A percentile compares a stretch with the other conserved stretches of the same genome.
Evolutionary conservation across 768 basidiomycete genomes (phyloP).

Genomic region (Omphalotus guepiniiformis): DNA sequence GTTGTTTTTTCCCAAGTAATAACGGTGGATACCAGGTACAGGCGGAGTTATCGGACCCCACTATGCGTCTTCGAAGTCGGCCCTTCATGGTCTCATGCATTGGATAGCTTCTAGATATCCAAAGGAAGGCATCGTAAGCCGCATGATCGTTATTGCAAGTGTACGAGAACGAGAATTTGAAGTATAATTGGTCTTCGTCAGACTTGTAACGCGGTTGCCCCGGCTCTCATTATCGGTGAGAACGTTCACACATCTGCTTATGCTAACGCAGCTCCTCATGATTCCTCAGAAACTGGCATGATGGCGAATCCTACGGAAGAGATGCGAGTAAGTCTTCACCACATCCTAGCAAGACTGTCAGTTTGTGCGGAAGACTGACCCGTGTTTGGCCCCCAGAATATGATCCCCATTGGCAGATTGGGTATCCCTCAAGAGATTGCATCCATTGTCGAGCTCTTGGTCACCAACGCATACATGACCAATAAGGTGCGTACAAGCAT

Average conservation of each 20-base stretch:
- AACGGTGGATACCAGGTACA: constrained; percentile 25
- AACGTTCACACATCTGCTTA: no score
- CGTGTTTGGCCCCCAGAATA: constrained; percentile 24
- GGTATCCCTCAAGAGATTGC: constrained; percentile 49
- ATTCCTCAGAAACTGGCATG: constrained; percentile 41
- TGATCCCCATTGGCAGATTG: constrained; percentile 47
- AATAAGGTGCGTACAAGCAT: constrained; percentile 39
- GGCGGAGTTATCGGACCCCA: constrained; percentile 55
- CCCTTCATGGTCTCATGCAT: constrained; percentile 49
- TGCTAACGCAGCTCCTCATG: no score
- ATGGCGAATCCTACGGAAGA: constrained; percentile 35
- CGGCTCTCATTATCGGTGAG: constrained; percentile 44
- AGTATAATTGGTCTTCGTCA: constrained; percentile 11
- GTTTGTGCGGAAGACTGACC: no score
- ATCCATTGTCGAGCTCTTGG: constrained; percentile 45
- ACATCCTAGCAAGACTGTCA: not conserved
- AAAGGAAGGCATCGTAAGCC: constrained; percentile 44
- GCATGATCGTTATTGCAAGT: no score
- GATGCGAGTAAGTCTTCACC: constrained; percentile 22
- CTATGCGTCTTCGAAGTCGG: constrained; percentile 54
- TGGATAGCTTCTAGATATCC: constrained; percentile 50
- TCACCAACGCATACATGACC: constrained; percentile 50
- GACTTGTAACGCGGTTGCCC: constrained; percentile 52
- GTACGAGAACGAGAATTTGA: no score
- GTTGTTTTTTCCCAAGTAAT: not conserved